A percentile compares a stretch with the other conserved stretches of the same genome.
Conservation (phyloP, 2,329 filamentous ascomycete genomes). For the Aspergillus luchuensis region DNA sequence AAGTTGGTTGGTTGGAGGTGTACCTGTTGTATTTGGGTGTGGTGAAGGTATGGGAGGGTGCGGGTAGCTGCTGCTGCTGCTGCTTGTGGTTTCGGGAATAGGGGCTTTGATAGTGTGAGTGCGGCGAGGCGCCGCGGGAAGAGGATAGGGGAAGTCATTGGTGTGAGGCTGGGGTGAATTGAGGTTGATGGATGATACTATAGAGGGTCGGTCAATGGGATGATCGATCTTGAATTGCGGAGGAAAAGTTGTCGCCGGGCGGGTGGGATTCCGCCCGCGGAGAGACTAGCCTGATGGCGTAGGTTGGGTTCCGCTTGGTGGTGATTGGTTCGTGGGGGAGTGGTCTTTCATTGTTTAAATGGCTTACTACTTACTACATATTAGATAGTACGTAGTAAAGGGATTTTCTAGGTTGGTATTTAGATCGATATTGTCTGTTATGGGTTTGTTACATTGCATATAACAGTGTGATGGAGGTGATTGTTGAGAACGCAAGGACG, state of each 20-base stretch:
- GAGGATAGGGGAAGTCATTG: background rate
- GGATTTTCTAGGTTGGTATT: too few species aligned
- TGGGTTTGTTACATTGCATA: too few species aligned
- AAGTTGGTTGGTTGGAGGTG: background rate
- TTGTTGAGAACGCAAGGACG: too few species aligned
- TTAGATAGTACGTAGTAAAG: too few species aligned
- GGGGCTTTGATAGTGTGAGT: background rate
- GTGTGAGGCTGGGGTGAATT: background rate
- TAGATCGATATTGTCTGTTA: too few species aligned
- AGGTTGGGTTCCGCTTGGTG: conserved; percentile 5
- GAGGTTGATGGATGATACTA: background rate
- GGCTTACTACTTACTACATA: too few species aligned
- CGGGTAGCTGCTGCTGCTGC: too few species aligned
- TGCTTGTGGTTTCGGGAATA: background rate
- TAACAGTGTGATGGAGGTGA: too few species aligned
- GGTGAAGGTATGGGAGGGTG: background rate
- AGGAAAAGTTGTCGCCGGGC: background rate
- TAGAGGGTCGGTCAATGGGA: background rate
- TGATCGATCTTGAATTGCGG: background rate
- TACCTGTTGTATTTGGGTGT: background rate
- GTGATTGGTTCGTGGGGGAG: background rate
- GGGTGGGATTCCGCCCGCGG: background rate
- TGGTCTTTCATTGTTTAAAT: too few species aligned
- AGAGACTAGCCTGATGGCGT: conserved; percentile 4
- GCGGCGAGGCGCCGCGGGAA: background rate